phyloP scores from a whole-genome alignment of 2,329 filamentous ascomycete species.

The Cyphellophora attinorum region DNA sequence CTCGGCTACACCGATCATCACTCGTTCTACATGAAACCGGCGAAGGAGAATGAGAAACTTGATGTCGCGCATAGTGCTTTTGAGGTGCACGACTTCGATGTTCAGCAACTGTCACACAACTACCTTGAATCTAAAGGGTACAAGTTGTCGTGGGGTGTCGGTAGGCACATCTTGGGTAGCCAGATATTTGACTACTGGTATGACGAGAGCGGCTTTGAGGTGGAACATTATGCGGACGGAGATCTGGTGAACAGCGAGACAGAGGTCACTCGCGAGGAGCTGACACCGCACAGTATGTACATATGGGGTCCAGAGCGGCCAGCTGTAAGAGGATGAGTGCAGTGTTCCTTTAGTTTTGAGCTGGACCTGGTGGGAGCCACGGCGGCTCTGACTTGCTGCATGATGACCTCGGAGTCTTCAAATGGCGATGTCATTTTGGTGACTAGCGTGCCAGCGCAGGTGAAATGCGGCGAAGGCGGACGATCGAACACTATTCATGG shows the following conservation, averaged over 20 bases:
- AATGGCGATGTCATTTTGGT: no score
- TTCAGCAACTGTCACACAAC: slow-evolving; percentile 59
- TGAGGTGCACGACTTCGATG: slow-evolving; percentile 63
- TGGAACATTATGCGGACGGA: slow-evolving; percentile 63
- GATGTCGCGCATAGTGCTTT: slow-evolving; percentile 61
- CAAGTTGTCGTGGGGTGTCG: slow-evolving; percentile 59
- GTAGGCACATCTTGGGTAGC: slow-evolving; percentile 53
- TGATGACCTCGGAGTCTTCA: no score
- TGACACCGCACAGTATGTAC: slow-evolving; percentile 4
- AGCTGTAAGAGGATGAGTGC: neutral
- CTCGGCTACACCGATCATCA: slow-evolving; percentile 40
- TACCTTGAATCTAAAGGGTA: slow-evolving; percentile 56
- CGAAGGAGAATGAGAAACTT: no score
- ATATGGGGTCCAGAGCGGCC: slow-evolving; percentile 3
- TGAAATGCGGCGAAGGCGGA: no score
- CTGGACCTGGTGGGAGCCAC: no score
- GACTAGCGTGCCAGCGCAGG: no score
- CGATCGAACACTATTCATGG: no score
- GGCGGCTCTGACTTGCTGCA: no score
- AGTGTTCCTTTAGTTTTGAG: no score
- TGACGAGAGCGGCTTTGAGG: slow-evolving; percentile 42
- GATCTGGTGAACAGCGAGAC: slow-evolving; percentile 33
- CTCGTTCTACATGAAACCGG: slow-evolving; percentile 32
- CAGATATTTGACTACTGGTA: slow-evolving; percentile 67
- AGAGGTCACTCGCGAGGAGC: slow-evolving; percentile 12